Evolutionary conservation across 306 rosid species (phyloP), one percentile per base, ranked within the genome.

Genomic region (Sicyos edulis): DNA sequence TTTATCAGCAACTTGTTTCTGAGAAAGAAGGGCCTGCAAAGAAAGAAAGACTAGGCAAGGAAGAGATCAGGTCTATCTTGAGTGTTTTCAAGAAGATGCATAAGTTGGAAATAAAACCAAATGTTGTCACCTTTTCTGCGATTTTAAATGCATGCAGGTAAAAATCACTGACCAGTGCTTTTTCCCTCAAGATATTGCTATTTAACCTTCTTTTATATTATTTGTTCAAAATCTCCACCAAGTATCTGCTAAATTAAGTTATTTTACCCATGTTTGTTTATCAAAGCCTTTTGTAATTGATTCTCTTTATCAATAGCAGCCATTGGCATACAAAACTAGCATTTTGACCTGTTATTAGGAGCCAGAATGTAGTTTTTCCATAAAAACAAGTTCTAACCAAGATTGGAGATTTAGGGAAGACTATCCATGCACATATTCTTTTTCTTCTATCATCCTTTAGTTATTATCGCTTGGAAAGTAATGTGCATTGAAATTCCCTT

Each of bases 121-220:
- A 86, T 47, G 88, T 86, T 17, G 86, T 86, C 67, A 86, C 86
- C 50, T 86, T 86, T 76, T 93, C 98, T 2, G 99, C 99, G 58
- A 93, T 88, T 76, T 77, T 93, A 78, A 93, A 90, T 78, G 97
- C 96, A 47, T 90, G 99, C 99, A 91, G 99, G 99, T 93, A 84
- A 42, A 5, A 34, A 20, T 58, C 45, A 67, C 37, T 60, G 49
- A 49, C 11, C 2, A 24, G 40, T 58, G 77, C 63, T 52, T 67
- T 8, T 51, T 6, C 59, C 16, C 15, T 50, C 47, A 49, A n/a
- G 11, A 14, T 24, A 49, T 8, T 49, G 15, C 58, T 49, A 42
- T 42, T 8, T 42, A 42, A 12, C 8, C 47, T 42, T 42, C 45
- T 42, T 42, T 42, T 9, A 11, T 42, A 50, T 69, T 16, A 19